Percentiles rank a stretch among this genome's conserved stretches.
Evolutionary conservation across 768 basidiomycete genomes (phyloP).

Genomic region (Tubosaeta brunneosetosa): DNA sequence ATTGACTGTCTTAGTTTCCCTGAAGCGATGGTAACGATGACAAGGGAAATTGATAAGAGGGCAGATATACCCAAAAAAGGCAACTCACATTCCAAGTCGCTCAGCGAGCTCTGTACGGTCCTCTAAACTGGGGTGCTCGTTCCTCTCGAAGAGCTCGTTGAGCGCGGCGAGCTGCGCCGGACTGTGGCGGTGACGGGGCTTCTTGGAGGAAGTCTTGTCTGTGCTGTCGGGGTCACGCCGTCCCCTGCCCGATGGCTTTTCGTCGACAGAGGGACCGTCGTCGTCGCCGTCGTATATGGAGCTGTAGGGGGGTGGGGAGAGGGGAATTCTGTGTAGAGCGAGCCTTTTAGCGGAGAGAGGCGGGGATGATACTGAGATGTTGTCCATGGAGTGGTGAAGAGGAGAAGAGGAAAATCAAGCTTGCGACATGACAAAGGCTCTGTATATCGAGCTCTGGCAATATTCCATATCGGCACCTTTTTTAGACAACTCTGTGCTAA

Average conservation of each 20-base stretch:
- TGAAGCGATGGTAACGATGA: conserved; percentile 28
- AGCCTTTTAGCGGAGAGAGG: conserved; percentile 9
- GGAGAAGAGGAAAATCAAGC: conserved; percentile 32
- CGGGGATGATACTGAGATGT: conserved; percentile 12
- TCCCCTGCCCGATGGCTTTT: conserved; percentile 22
- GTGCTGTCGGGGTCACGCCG: conserved; percentile 19
- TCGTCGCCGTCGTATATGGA: conserved; percentile 19
- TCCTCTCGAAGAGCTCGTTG: conserved; percentile 73
- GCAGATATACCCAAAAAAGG: conserved; percentile 23
- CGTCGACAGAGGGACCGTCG: conserved; percentile 17
- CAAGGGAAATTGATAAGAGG: conserved; percentile 16
- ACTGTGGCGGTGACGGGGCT: conserved; percentile 74
- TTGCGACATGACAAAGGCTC: conserved; percentile 37
- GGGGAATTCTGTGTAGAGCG: conserved; percentile 7
- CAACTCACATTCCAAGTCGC: conserved; percentile 68
- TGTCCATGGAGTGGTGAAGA: conserved; percentile 25
- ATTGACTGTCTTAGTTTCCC: conserved; percentile 82
- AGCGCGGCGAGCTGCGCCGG: conserved; percentile 68
- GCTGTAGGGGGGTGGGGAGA: conserved; percentile 8
- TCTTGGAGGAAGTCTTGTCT: conserved; percentile 43
- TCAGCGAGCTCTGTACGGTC: conserved; percentile 65
- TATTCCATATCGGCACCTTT: conserved; percentile 38
- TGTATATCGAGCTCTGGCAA: conserved; percentile 37
- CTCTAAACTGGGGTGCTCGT: conserved; percentile 70
- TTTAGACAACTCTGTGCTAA: conserved; percentile 31